These are phyloP conservation scores for Colletotrichum somersetense DNA, from an alignment of 2,329 filamentous ascomycete species.

Conservation along the genomic window DNA sequence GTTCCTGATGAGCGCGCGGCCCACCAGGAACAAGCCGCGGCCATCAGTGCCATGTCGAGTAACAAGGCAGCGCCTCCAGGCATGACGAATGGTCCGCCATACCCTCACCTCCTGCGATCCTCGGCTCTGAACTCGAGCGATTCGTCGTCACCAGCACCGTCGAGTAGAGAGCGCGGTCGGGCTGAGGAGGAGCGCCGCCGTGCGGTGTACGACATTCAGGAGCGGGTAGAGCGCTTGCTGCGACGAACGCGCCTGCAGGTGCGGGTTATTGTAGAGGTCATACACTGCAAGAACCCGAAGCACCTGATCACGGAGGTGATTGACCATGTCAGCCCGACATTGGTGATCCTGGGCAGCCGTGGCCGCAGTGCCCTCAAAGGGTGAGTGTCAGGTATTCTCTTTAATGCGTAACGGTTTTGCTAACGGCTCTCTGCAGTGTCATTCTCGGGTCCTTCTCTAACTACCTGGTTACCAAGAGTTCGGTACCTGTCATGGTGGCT, in stretches of 20 bases:
- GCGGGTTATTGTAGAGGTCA: conserved; percentile 92
- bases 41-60: conserved; percentile 73
- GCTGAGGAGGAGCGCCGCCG: conserved; percentile 83
- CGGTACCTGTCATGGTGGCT: conserved; percentile 97
- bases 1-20: conserved; percentile 80
- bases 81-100: conserved; percentile 48
- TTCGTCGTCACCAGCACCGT: conserved; percentile 61
- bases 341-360: conserved; percentile 92
- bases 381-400: conserved; percentile 63
- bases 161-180: conserved; percentile 64
- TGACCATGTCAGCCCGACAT: conserved; percentile 88
- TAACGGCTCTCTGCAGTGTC: conserved; percentile 71
- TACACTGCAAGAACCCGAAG: conserved; percentile 98
- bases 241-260: conserved; percentile 94
- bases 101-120: conserved; percentile 47
- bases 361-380: conserved; percentile 94
- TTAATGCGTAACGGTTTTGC: conserved; percentile 28
- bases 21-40: conserved; percentile 80
- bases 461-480: conserved; percentile 96
- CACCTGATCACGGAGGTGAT: conserved; percentile 98
- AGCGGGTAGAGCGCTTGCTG: conserved; percentile 85
- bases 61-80: conserved; percentile 50
- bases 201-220: conserved; percentile 86
- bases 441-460: conserved; percentile 97
- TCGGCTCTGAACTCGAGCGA: conserved; percentile 54